These are phyloP conservation scores for Lathyrus sativus DNA, from an alignment of 306 rosid genomes.

Conservation along the genomic window DNA sequence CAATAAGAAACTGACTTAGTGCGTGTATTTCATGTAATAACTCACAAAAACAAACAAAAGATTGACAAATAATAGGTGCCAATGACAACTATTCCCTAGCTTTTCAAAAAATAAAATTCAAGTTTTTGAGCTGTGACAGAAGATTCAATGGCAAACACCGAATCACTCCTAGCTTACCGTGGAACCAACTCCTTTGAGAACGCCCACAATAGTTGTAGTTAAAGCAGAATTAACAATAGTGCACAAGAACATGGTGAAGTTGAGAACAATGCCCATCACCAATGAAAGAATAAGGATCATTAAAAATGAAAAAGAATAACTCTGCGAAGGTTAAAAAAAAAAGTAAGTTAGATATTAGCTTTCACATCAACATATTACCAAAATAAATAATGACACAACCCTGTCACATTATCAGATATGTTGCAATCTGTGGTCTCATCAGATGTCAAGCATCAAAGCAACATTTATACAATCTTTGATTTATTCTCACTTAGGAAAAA, in stretches of 20 bases:
- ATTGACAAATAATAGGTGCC: slow-evolving; percentile 10
- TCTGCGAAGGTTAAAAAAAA: slow-evolving; percentile 57
- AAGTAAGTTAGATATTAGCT: slow-evolving; percentile 23
- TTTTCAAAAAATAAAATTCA: neutral
- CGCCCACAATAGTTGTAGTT: slow-evolving; percentile 93
- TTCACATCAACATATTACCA: slow-evolving; percentile 1
- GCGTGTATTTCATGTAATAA: neutral
- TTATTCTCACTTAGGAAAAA: slow-evolving; percentile 22
- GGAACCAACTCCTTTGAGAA: slow-evolving; percentile 97
- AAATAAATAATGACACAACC: neutral
- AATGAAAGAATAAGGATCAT: slow-evolving; percentile 72
- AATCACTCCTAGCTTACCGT: slow-evolving; percentile 58
- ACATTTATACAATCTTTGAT: slow-evolving; percentile 6
- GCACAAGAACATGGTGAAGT: slow-evolving; percentile 98
- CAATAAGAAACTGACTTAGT: slow-evolving; percentile 21
- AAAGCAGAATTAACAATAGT: slow-evolving; percentile 93
- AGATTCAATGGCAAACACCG: slow-evolving; percentile 30
- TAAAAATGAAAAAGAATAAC: slow-evolving; percentile 78
- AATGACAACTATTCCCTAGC: neutral
- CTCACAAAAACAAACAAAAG: slow-evolving; percentile 10
- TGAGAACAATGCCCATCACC: slow-evolving; percentile 90
- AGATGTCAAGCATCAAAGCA: slow-evolving; percentile 23
- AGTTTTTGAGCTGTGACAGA: slow-evolving; percentile 22
- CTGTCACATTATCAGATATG: slow-evolving; percentile 25
- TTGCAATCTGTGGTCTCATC: slow-evolving; percentile 18